phyloP scores from a whole-genome alignment of 352 stramenopile genomes.

The Phytophthora citricola region DNA sequence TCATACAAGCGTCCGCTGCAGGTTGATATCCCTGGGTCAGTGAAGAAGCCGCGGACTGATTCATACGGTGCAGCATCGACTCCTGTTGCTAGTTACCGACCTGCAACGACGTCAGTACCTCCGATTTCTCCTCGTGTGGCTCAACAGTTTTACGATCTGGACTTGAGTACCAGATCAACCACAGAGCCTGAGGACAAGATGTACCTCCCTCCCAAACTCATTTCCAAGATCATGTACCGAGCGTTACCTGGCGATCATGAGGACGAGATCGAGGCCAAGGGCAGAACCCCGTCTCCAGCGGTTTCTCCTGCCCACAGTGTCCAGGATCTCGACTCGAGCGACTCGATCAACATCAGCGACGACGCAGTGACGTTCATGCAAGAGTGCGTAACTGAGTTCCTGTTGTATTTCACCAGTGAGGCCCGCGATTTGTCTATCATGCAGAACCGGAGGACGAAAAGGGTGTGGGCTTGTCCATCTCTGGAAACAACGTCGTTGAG shows the following conservation, averaged over 20 bases:
- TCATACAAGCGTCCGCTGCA: constrained; percentile 40
- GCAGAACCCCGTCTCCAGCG: constrained; percentile 12
- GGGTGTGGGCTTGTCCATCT: constrained; percentile 54
- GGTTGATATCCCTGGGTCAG: constrained; percentile 23
- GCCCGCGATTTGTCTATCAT: constrained; percentile 68
- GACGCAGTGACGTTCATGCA: constrained; percentile 82
- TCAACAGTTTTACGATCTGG: constrained; percentile 75
- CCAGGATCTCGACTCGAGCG: constrained; percentile 7
- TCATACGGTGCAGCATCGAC: neutral
- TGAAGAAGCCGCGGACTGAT: constrained; percentile 37
- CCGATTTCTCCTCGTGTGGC: constrained; percentile 62
- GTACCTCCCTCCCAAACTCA: constrained; percentile 72
- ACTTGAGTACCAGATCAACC: constrained; percentile 62
- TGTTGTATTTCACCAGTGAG: constrained; percentile 85
- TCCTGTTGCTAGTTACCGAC: constrained; percentile 6
- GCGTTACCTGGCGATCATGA: constrained; percentile 40
- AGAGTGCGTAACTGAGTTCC: constrained; percentile 86
- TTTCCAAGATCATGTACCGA: constrained; percentile 81
- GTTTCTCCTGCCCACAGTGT: constrained; percentile 6
- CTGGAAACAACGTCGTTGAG: constrained; percentile 64
- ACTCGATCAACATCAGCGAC: constrained; percentile 78
- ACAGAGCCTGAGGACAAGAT: constrained; percentile 76
- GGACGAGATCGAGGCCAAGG: neutral
- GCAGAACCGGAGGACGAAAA: constrained; percentile 69
- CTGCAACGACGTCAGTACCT: constrained; percentile 17